Evolutionary conservation across 352 stramenopile genomes (phyloP).

Genomic region (Globisporangium splendens): DNA sequence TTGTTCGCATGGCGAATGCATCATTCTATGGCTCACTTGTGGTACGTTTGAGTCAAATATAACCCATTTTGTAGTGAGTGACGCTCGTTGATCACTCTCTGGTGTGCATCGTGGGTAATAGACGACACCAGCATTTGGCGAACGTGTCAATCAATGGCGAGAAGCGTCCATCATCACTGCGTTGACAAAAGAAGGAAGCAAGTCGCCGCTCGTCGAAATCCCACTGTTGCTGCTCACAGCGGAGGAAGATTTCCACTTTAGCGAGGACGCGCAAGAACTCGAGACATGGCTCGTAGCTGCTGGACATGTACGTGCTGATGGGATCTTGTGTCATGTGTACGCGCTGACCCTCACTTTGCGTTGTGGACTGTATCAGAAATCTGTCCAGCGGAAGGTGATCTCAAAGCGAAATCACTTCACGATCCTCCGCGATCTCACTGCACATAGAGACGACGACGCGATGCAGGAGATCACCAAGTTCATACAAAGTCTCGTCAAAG

Average conservation of each 20-base stretch:
- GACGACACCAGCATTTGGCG: constrained; percentile 64
- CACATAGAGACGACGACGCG: constrained; percentile 23
- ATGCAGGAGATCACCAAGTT: constrained; percentile 53
- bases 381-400: constrained; percentile 42
- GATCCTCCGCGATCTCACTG: constrained; percentile 58
- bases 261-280: constrained; percentile 64
- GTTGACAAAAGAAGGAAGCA: constrained; percentile 29
- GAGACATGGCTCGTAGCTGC: constrained; percentile 48
- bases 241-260: constrained; percentile 80
- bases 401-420: constrained; percentile 68
- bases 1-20: constrained; percentile 74
- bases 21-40: constrained; percentile 67
- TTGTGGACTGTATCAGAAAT: constrained; percentile 18
- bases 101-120: constrained; percentile 6
- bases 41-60: constrained; percentile 4
- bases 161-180: constrained; percentile 59
- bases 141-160: constrained; percentile 61
- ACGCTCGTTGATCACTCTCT: not conserved
- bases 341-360: not conserved
- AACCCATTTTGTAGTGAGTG: not conserved
- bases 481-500: constrained; percentile 18
- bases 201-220: constrained; percentile 43
- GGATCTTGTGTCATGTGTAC: not conserved
- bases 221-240: constrained; percentile 64
- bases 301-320: constrained; percentile 40